Percentiles rank a stretch among this genome's conserved stretches.
Conservation (phyloP, 176 grass and related monocot genomes). For the Zoysia japonica region DNA sequence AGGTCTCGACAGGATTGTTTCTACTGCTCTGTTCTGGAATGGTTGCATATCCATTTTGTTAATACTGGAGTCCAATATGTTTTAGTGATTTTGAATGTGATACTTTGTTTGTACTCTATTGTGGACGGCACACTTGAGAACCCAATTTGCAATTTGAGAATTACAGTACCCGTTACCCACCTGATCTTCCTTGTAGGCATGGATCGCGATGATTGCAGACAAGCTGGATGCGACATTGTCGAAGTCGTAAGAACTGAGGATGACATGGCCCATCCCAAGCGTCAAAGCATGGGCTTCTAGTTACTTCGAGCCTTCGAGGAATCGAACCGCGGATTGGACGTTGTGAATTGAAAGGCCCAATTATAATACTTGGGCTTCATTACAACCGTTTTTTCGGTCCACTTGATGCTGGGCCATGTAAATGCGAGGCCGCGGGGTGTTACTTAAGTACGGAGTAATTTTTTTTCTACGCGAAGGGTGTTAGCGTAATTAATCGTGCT, state of each 20-base stretch:
- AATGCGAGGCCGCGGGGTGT: too few relatives aligned
- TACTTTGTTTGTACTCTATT: not conserved
- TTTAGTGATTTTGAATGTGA: not conserved
- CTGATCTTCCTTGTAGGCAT: constrained; percentile 60
- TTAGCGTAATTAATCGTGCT: too few relatives aligned
- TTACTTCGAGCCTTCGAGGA: too few relatives aligned
- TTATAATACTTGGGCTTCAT: too few relatives aligned
- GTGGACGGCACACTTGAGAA: not conserved
- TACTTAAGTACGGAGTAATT: too few relatives aligned
- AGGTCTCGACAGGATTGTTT: not conserved
- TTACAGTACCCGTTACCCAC: not conserved
- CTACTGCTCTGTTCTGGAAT: not conserved
- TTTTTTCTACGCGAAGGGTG: too few relatives aligned
- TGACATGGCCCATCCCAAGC: too few relatives aligned
- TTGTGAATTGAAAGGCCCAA: too few relatives aligned
- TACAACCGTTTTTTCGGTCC: too few relatives aligned
- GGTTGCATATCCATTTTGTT: not conserved
- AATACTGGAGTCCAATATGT: not conserved
- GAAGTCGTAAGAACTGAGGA: constrained; percentile 28
- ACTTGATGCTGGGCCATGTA: too few relatives aligned
- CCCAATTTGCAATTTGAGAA: not conserved
- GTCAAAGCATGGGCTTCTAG: too few relatives aligned
- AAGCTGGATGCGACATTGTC: constrained; percentile 85
- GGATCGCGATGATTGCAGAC: constrained; percentile 80
- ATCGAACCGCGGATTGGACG: too few relatives aligned